Percentiles rank a stretch among this genome's conserved stretches.
Evolutionary conservation across 2,329 filamentous ascomycete species (phyloP).

Genomic region (Drechslerella coelobrocha): DNA sequence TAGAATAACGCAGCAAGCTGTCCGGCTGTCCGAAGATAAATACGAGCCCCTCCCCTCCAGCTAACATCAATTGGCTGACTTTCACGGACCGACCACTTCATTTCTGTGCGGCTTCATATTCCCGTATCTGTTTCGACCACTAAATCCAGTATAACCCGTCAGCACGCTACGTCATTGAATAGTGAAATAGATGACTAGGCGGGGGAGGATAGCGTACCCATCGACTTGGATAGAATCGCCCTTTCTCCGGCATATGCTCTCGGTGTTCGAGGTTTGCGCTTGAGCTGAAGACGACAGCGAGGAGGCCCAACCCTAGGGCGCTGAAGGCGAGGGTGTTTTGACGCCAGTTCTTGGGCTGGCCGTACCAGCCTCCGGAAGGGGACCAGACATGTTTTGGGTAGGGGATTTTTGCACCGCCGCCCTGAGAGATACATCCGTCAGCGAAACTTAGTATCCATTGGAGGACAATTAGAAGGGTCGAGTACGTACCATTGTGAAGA

Average conservation of each 20-base stretch:
- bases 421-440: conserved; percentile 61
- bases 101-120: conserved; percentile 55
- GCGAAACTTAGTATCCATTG: conserved; percentile 9
- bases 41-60: too few species aligned
- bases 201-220: conserved; percentile 66
- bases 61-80: too few species aligned
- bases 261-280: conserved; percentile 77
- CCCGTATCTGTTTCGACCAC: conserved; percentile 47
- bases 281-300: conserved; percentile 71
- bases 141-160: conserved; percentile 16
- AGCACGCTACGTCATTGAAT: neutral
- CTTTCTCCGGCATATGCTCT: conserved; percentile 76
- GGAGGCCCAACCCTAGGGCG: conserved; percentile 71
- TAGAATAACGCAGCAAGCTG: neutral
- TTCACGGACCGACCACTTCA: too few species aligned
- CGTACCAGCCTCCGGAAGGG: conserved; percentile 95
- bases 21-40: neutral
- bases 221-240: conserved; percentile 82
- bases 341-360: conserved; percentile 93
- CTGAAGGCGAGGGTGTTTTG: conserved; percentile 82
- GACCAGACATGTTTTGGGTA: conserved; percentile 99
- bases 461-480: neutral
- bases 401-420: conserved; percentile 79
- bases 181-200: neutral
- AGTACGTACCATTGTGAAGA: conserved; percentile 50